Base-by-base conservation (phyloP, 352 stramenopile genomes). In the Phytopythium mirpurense region DNA sequence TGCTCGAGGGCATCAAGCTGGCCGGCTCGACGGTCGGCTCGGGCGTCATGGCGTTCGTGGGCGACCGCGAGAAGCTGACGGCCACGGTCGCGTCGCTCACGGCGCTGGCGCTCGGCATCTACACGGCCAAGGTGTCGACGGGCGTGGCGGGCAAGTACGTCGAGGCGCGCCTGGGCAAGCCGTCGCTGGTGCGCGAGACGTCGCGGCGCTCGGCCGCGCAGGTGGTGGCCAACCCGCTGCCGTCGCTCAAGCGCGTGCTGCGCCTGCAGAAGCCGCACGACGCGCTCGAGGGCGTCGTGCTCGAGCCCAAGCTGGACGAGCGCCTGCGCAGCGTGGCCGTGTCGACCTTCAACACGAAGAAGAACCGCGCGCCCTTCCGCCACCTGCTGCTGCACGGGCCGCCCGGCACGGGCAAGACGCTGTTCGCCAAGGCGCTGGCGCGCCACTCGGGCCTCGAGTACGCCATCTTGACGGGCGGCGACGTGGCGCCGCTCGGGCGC, bases 331-430 rank as follows among this genome's bases (percentile, higher is more conserved):
- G 90, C 66, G 90, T 99, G 54, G 96, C 96, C 6, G 81, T 98
- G 34, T 97, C 95, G n/a, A 99, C 96, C 16, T 94, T 88, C 35
- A 98, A 99, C 80, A 99, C 97, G 15, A 98, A 98, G 74, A 97
- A 96, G 66, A 99, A 99, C 79, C 81, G 90, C 38, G 97, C 97
- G 43, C 97, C 97, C 16, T 99, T 98, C 74, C 91, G 97, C 46
- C 95, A 99, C 74, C 87, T 99, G 68, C 73, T 99, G 44, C 77
- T 99, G 51, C 94, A 99, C 76, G 97, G 96, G 15, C 96, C 96
- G 15, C 96, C 96, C 6, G 97, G 97, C 73, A 99, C 97, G 14
- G 97, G 97, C 68, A 99, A 99, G 79, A 99, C 97, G 12, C 88
- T 99, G 71, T 98, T 99, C 68, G 97, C 97, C 42, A 98, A 98